Evolutionary conservation across 2,329 filamentous ascomycete species (phyloP).

Genomic region (Rhynchosporium graminicola): DNA sequence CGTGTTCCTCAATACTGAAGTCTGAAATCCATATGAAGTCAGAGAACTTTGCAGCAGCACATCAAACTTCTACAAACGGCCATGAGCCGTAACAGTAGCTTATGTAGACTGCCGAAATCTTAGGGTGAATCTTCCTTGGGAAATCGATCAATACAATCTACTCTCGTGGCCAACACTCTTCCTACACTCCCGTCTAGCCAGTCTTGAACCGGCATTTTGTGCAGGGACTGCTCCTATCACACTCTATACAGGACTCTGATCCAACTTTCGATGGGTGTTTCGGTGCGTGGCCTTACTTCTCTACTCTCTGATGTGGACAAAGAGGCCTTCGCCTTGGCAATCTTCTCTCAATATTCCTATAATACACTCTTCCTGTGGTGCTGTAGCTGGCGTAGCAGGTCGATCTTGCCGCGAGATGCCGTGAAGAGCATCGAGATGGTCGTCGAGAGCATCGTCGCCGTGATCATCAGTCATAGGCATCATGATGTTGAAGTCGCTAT

Average conservation of each 20-base stretch:
- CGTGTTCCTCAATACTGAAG: no score
- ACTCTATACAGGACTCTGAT: slow-evolving; percentile 2
- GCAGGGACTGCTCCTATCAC: background rate
- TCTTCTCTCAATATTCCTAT: slow-evolving; percentile 38
- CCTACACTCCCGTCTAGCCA: no score
- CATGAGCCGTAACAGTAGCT: background rate
- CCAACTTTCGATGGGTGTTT: background rate
- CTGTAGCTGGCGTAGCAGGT: slow-evolving; percentile 33
- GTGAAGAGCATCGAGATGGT: slow-evolving; percentile 40
- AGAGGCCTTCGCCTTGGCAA: slow-evolving; percentile 34
- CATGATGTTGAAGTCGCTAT: slow-evolving; percentile 42
- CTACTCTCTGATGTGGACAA: slow-evolving; percentile 39
- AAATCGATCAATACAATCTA: no score
- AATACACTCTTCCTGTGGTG: slow-evolving; percentile 36
- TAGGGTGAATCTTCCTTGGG: background rate
- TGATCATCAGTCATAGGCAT: slow-evolving; percentile 30
- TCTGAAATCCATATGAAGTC: background rate
- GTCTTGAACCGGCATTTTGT: no score
- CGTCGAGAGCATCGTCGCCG: slow-evolving; percentile 35
- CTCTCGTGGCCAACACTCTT: no score
- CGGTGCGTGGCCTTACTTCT: slow-evolving; percentile 32
- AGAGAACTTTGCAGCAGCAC: background rate
- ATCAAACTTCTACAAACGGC: background rate
- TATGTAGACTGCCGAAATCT: background rate
- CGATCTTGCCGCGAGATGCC: slow-evolving; percentile 37